Conservation (phyloP, 2,329 filamentous ascomycete genomes). For the Fusarium transvaalense region DNA sequence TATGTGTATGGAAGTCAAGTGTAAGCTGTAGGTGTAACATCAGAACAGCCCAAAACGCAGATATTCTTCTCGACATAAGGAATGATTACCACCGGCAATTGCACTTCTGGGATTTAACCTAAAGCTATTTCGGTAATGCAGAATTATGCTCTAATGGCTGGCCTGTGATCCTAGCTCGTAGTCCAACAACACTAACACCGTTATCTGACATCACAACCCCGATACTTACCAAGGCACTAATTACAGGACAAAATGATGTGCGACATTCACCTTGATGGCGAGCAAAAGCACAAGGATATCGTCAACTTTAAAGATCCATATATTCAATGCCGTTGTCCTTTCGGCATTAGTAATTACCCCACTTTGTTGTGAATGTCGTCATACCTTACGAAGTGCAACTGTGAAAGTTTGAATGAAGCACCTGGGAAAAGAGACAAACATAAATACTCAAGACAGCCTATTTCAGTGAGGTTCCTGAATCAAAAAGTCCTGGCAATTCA, state of each 20-base stretch:
- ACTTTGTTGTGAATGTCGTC: slow-evolving; percentile 39
- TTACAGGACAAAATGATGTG: background rate
- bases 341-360: slow-evolving; percentile 38
- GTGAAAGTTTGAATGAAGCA: background rate
- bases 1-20: background rate
- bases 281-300: slow-evolving; percentile 1
- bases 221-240: background rate
- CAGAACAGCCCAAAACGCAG: background rate
- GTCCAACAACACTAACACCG: slow-evolving; percentile 7
- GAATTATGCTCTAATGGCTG: background rate
- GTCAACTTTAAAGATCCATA: slow-evolving; percentile 4
- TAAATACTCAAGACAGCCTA: slow-evolving; percentile 8
- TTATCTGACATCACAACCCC: slow-evolving; percentile 1
- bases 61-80: background rate
- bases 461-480: background rate
- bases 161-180: background rate
- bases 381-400: slow-evolving; percentile 18
- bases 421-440: background rate
- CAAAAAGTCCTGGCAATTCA: background rate
- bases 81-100: too few species aligned
- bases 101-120: background rate
- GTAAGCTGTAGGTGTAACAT: background rate
- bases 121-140: background rate
- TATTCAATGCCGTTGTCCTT: slow-evolving; percentile 20
- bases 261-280: slow-evolving; percentile 16